These are phyloP conservation scores for Talaromyces marneffei DNA, from an alignment of 2,329 filamentous ascomycete species.

Conservation along the genomic window DNA sequence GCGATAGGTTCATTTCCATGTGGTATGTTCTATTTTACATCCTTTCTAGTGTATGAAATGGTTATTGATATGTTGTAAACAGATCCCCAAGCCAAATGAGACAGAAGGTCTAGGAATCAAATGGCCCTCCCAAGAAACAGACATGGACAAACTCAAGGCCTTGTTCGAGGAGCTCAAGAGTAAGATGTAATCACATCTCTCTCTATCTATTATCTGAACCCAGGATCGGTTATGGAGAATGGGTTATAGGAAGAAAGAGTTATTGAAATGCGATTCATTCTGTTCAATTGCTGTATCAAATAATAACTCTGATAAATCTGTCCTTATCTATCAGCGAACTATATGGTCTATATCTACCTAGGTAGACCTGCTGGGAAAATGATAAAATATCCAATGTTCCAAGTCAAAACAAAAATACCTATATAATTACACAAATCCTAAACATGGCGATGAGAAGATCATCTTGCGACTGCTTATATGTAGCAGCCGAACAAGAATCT, in stretches of 20 bases:
- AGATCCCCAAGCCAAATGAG: slow-evolving; percentile 92
- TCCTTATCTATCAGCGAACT: background rate
- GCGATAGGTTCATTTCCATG: slow-evolving; percentile 78
- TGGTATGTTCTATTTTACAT: slow-evolving; percentile 58
- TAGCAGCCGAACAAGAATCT: no score
- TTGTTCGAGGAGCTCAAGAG: slow-evolving; percentile 78
- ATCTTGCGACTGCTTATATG: no score
- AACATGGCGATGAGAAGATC: no score
- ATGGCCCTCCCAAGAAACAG: slow-evolving; percentile 70
- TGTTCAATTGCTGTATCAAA: background rate
- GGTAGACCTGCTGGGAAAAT: background rate
- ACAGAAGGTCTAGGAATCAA: slow-evolving; percentile 69
- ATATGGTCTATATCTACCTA: background rate
- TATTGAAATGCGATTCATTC: background rate
- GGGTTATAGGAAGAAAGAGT: background rate
- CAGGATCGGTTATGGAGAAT: background rate
- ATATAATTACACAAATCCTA: background rate
- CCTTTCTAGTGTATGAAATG: background rate
- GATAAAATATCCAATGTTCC: background rate
- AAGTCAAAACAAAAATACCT: background rate
- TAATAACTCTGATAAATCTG: background rate
- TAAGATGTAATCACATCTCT: slow-evolving; percentile 61
- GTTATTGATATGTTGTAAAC: background rate
- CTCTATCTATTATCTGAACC: background rate
- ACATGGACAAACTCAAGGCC: slow-evolving; percentile 79